Base-by-base conservation (phyloP, 208 protist genomes). In the Lotmaria passim region DNA sequence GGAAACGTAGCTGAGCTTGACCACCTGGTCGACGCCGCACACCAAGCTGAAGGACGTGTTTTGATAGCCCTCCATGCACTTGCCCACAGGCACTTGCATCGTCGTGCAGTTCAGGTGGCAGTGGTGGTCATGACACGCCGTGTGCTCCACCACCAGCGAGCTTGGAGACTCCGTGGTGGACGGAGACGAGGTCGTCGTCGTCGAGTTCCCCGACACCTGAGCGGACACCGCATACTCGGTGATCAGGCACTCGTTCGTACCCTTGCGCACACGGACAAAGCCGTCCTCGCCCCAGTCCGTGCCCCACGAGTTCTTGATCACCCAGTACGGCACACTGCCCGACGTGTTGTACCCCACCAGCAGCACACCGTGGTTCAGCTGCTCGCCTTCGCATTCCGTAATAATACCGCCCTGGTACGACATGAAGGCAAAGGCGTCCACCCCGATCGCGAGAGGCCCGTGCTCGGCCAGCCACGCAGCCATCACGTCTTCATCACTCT, bases 281-380 rank as follows among this genome's bases (percentile, higher is more conserved):
- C 93, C 93, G 0, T 82, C 44, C 56, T 90, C 73, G 52, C 93
- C 93, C 89, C 90, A 96, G 44, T 34, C 7, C 28, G 44, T 48
- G 39, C 85, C 87, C 91, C 91, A 96, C 23, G 72, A 85, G 81
- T 97, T 97, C 79, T 96, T 96, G 56, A 97, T 81, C 57, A 94
- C 84, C 91, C 90, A 98, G 77, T 96, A 97, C 34, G 85, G 79
- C 26, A 48, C 2, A 34, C 74, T 68, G 21, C 47, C 53, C 7
- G 31, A 68, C 28, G 68, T 78, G 60, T 91, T 83, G 76, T 92
- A 97, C 57, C 87, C 92, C 7, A 97, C 83, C 10, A 72, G 66
- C 62, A 95, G 81, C 39, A 95, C 85, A 51, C 80, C 90, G 73
- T 95, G 90, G 71, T 93, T 79, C 57, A 95, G 44, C 41, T 75